Evolutionary conservation across 1,284 basidiomycete species (phyloP), one percentile per base, ranked within the genome.

Genomic region (Malassezia sp.): DNA sequence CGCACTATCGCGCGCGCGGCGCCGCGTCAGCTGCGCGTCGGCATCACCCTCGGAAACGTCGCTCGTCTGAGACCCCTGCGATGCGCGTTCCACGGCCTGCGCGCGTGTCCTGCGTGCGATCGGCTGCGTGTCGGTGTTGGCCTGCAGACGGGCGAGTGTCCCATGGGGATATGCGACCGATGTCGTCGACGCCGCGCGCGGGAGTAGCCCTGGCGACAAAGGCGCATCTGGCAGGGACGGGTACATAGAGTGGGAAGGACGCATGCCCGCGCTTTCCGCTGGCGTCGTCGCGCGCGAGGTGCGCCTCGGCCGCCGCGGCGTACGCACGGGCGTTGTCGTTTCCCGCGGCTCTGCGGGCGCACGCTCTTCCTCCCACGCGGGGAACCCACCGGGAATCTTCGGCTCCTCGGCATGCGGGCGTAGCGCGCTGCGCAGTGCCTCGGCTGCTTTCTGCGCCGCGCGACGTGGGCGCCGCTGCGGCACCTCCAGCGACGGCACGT

Each of bases 81-180:
- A 50, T 22, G 44, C 48, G 22, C 44, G 43, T 28, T 50, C 48
- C 6, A 37, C 42, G 6, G 31, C 32, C 27, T 42, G 39, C 15
- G 48, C 48, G 18, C 48, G 48, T 22, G 48, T 50, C 21, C 48
- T 42, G 6, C 48, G 42, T 5, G 48, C 48, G 33, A 50, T 50
- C 10, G 48, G 48, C 6, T 28, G 37, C 1, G 23, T 6, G 18
- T 50, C 48, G 31, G 27, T 17, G 15, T 40, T 7, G 8, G 48
- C 48, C 24, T 50, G 20, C 4, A 45, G 35, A n/a, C 38, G 48
- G 7, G 48, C 48, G 9, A 45, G 48, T 12, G 48, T 40, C 5
- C 21, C 30, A 5, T 38, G 41, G 12, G 47, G 42, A 26, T 44
- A 44, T 9, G 35, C 29, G 6, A 31, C 37, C 14, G n/a, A n/a